These are phyloP conservation scores for Penicillium sp. DNA, from an alignment of 2,329 filamentous ascomycete genomes.

Conservation along the genomic window DNA sequence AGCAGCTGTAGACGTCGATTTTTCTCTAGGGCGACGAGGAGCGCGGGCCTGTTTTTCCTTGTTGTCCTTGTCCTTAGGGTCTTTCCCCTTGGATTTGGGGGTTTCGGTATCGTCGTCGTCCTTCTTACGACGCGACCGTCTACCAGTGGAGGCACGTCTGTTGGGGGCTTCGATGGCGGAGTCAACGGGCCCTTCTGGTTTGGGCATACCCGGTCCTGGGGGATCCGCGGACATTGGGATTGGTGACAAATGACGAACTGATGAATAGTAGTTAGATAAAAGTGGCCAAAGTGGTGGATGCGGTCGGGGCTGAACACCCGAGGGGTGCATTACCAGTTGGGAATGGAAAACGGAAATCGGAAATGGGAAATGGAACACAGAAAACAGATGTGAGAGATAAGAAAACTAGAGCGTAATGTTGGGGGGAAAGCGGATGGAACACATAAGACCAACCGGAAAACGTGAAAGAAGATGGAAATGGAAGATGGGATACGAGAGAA, in stretches of 20 bases:
- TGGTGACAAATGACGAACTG: slow-evolving; percentile 9
- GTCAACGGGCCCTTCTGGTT: slow-evolving; percentile 26
- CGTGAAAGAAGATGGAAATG: slow-evolving; percentile 9
- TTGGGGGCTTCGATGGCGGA: slow-evolving; percentile 22
- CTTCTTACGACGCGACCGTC: slow-evolving; percentile 41
- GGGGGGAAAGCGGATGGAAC: slow-evolving; percentile 13
- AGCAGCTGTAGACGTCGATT: slow-evolving; percentile 28
- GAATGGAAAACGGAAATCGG: no score
- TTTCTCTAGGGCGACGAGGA: slow-evolving; percentile 34
- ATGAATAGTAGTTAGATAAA: slow-evolving; percentile 12
- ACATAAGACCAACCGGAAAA: slow-evolving; percentile 5
- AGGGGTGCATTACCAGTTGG: slow-evolving; percentile 7
- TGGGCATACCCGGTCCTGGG: slow-evolving; percentile 20
- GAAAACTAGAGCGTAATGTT: slow-evolving; percentile 8
- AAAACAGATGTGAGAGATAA: slow-evolving; percentile 10
- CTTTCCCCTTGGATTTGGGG: slow-evolving; percentile 26
- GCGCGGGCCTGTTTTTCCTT: slow-evolving; percentile 24
- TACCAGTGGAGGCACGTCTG: slow-evolving; percentile 30
- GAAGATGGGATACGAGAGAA: slow-evolving; percentile 4
- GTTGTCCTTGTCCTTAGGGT: slow-evolving; percentile 25
- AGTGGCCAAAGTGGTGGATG: slow-evolving; percentile 4
- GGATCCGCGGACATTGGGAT: slow-evolving; percentile 30
- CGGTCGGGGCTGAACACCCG: slow-evolving; percentile 10
- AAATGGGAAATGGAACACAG: slow-evolving; percentile 4
- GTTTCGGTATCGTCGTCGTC: slow-evolving; percentile 30